Evolutionary conservation across 768 basidiomycete species (phyloP).

Genomic region (Mycena belliarum): DNA sequence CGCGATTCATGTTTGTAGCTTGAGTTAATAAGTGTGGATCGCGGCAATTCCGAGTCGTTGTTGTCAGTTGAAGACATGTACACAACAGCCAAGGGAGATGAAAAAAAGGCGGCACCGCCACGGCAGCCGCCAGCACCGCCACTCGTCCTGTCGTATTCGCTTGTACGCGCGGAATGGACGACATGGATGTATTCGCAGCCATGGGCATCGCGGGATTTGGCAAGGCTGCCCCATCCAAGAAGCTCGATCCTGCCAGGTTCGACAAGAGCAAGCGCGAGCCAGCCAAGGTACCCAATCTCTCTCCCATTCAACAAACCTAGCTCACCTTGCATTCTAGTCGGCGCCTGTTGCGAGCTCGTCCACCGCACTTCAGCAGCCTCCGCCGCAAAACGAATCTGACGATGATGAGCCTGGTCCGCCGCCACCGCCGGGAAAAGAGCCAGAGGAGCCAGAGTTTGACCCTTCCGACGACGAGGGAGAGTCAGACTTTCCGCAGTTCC

Average conservation of each 20-base stretch:
- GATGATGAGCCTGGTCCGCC: slow-evolving; percentile 27
- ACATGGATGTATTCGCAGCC: slow-evolving; percentile 72
- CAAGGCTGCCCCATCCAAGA: slow-evolving; percentile 64
- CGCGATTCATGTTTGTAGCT: too few species aligned
- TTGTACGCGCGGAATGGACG: slow-evolving; percentile 37
- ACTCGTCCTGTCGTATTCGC: background rate
- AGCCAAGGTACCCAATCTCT: slow-evolving; percentile 18
- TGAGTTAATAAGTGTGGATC: too few species aligned
- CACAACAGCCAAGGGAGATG: too few species aligned
- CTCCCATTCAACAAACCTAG: too few species aligned
- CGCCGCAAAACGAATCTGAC: slow-evolving; percentile 21
- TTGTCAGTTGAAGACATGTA: too few species aligned
- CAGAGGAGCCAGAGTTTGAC: slow-evolving; percentile 58
- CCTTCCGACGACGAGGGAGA: slow-evolving; percentile 54
- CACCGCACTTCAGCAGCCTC: slow-evolving; percentile 23
- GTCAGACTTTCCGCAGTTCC: slow-evolving; percentile 64
- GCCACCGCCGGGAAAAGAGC: slow-evolving; percentile 17
- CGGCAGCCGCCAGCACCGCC: too few species aligned
- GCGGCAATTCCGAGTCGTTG: too few species aligned
- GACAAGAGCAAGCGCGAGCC: slow-evolving; percentile 70
- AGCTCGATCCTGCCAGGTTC: slow-evolving; percentile 75
- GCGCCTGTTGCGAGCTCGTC: slow-evolving; percentile 20
- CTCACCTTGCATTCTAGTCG: slow-evolving; percentile 2
- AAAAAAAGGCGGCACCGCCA: too few species aligned
- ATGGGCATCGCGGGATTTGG: slow-evolving; percentile 89